Evolutionary conservation across 495 filamentous ascomycete species (phyloP).

Genomic region (Trichocladium uniseriatum): DNA sequence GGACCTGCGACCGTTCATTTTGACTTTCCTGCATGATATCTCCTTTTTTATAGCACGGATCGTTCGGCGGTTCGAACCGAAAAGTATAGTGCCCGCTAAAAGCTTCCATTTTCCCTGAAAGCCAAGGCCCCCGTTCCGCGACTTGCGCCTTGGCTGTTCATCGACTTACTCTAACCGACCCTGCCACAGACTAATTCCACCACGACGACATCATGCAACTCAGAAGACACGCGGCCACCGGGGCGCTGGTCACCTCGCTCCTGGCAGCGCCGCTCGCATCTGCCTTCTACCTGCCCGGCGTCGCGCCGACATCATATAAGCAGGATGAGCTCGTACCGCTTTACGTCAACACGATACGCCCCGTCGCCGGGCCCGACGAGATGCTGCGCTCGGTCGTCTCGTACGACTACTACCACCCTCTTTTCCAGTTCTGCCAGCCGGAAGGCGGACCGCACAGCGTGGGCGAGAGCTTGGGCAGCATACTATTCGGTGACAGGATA

Average conservation of each 20-base stretch:
- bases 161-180: not conserved
- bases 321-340: conserved; percentile 69
- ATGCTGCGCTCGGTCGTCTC: conserved; percentile 83
- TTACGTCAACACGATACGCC: conserved; percentile 85
- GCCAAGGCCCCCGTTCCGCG: too few species aligned
- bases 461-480: conserved; percentile 86
- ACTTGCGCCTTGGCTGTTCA: not conserved
- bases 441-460: conserved; percentile 62
- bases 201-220: conserved; percentile 35
- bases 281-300: conserved; percentile 92
- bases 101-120: too few species aligned
- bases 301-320: conserved; percentile 88
- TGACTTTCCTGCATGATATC: not conserved
- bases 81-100: not conserved
- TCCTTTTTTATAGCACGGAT: conserved; percentile 5
- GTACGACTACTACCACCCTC: conserved; percentile 87
- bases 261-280: conserved; percentile 46
- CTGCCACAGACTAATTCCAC: not conserved
- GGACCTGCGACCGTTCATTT: too few species aligned
- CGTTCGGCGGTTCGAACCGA: conserved; percentile 4
- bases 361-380: conserved; percentile 66
- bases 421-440: conserved; percentile 80
- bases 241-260: conserved; percentile 39
- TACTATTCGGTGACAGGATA: conserved; percentile 93
- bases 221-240: conserved; percentile 36